Conservation (phyloP, 257 asterid genomes). For the Avicennia marina region DNA sequence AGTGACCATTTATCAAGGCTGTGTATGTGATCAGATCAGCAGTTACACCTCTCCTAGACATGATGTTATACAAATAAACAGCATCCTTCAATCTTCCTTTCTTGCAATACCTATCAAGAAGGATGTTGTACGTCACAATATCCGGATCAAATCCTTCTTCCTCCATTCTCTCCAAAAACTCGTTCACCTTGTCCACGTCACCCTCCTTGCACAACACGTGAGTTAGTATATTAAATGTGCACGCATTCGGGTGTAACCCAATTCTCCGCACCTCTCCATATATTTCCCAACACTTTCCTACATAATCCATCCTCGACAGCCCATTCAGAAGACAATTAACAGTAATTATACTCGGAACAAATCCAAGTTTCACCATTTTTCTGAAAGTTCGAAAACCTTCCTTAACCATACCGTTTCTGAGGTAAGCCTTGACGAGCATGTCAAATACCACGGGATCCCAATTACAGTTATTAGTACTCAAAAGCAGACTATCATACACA, state of each 20-base stretch:
- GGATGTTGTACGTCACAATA: slow-evolving; percentile 65
- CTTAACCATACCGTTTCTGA: slow-evolving; percentile 46
- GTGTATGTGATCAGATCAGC: slow-evolving; percentile 85
- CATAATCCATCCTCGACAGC: slow-evolving; percentile 48
- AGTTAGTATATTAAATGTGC: slow-evolving; percentile 71
- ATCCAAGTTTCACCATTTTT: slow-evolving; percentile 46
- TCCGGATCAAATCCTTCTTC: slow-evolving; percentile 82
- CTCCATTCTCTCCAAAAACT: slow-evolving; percentile 71
- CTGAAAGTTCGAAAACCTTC: slow-evolving; percentile 50
- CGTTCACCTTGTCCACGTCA: slow-evolving; percentile 55
- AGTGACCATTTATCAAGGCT: slow-evolving; percentile 61
- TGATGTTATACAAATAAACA: slow-evolving; percentile 58
- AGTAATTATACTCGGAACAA: slow-evolving; percentile 56
- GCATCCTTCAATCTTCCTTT: slow-evolving; percentile 73
- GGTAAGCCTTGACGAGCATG: slow-evolving; percentile 83
- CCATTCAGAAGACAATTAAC: slow-evolving; percentile 56
- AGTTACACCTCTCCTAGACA: slow-evolving; percentile 49
- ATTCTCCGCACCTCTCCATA: slow-evolving; percentile 55
- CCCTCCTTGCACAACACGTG: slow-evolving; percentile 65
- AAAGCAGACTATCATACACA: slow-evolving; percentile 48
- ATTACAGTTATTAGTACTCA: slow-evolving; percentile 47
- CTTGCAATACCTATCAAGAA: slow-evolving; percentile 69
- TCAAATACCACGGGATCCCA: slow-evolving; percentile 89
- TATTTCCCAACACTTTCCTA: slow-evolving; percentile 66
- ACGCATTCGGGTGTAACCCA: slow-evolving; percentile 57